Evolutionary conservation across 1,139 yeast species (phyloP), one percentile per base, ranked within the genome.

Genomic region (Kodamaea suecica): DNA sequence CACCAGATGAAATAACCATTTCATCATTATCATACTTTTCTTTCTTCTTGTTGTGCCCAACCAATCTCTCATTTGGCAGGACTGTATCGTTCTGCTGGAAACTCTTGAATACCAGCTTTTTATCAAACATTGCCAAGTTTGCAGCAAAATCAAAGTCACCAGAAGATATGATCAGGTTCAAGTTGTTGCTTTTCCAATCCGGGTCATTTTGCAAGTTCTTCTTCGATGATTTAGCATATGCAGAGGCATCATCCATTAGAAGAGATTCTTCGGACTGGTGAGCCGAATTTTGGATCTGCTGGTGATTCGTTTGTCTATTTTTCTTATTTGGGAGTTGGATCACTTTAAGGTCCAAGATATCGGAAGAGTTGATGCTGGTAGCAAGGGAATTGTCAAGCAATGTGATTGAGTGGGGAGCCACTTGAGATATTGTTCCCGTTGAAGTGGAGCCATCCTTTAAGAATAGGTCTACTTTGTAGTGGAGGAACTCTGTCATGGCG

Each of bases 61-160:
- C 95, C 27, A 87, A 65, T 43, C 95, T 68, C 31, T 77, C 70
- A 13, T 70, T 65, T 2, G 84, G 80, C 33, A 70, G 77, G 16
- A 79, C 68, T 11, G 67, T 70, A 52, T 87, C 96, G 37, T 68
- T 64, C 44, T 71, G 72, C 34, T 80, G 78, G 52, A 88, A 75
- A 51, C 85, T 87, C 37, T 83, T 84, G 57, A 90, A 84, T 5
- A 88, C 92, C 5, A 81, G 70, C 42, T 73, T 68, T 57, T 90
- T 90, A 58, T 90, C 95, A 53, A 90, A 90, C 70, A 81, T 77
- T 19, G 84, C 82, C 45, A 88, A 70, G 52, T 84, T 86, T 8
- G 88, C 83, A 40, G 78, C 86, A 58, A 90, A 90, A 56, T 90
- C 97, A 61, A 90, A 90, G 44, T 88, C 97, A 15, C 71, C 78